phyloP scores from a whole-genome alignment of 2,329 filamentous ascomycete genomes.

The Didymosphaeria variabile region DNA sequence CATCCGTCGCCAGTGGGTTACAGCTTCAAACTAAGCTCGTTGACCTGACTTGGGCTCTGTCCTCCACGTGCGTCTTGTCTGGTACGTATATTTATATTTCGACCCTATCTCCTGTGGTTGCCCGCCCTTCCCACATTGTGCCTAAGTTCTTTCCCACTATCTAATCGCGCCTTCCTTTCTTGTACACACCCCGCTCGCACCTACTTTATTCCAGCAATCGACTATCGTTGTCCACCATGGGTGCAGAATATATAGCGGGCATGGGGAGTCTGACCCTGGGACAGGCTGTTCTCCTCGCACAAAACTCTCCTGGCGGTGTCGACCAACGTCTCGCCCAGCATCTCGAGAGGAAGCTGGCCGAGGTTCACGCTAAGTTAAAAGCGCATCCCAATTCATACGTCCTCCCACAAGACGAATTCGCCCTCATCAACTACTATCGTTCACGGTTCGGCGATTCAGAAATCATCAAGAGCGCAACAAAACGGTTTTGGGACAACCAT shows the following conservation, averaged over 20 bases:
- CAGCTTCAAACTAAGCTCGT: constrained; percentile 47
- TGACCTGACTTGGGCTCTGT: constrained; percentile 42
- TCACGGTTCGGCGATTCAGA: constrained; percentile 66
- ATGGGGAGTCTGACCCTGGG: constrained; percentile 62
- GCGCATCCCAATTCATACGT: constrained; percentile 74
- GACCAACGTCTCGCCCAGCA: constrained; percentile 70
- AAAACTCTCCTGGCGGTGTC: constrained; percentile 74
- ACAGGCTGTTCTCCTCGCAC: constrained; percentile 77
- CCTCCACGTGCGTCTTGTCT: constrained; percentile 20
- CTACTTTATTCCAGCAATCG: constrained; percentile 34
- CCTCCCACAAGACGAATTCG: constrained; percentile 79
- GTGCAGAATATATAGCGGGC: constrained; percentile 50
- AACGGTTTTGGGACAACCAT: constrained; percentile 65
- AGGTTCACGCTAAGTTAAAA: constrained; percentile 74
- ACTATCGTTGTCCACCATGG: constrained; percentile 51
- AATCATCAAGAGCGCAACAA: constrained; percentile 62
- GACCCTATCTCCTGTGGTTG: constrained; percentile 6
- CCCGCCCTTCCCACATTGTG: constrained; percentile 10
- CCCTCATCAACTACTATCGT: constrained; percentile 87
- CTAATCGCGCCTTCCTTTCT: constrained; percentile 32
- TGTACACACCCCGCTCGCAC: constrained; percentile 32
- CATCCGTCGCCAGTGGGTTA: constrained; percentile 52
- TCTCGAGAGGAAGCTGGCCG: constrained; percentile 66
- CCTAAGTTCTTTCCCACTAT: constrained; percentile 10
- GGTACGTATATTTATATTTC: constrained; percentile 17